Percentiles rank a stretch among this genome's conserved stretches.
These are phyloP conservation scores for Lipomyces sp. DNA, from an alignment of 805 yeast species.

Conservation along the genomic window DNA sequence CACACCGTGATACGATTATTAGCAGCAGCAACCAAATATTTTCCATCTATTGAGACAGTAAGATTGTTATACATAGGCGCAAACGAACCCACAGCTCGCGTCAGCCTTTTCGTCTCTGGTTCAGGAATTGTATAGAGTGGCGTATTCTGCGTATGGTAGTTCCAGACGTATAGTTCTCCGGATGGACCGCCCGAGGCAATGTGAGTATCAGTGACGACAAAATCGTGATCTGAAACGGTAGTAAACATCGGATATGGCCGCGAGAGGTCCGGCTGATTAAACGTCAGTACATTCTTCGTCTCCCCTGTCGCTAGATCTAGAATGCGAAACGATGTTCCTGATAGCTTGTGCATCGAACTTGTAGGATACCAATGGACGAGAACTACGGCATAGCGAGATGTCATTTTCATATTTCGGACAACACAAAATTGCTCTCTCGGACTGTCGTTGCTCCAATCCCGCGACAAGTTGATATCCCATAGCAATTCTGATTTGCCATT, in stretches of 20 bases:
- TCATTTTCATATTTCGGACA: conserved; percentile 23
- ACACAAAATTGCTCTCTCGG: conserved; percentile 26
- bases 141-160: conserved; percentile 9
- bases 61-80: conserved; percentile 15
- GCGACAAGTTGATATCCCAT: conserved; percentile 25
- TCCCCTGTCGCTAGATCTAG: conserved; percentile 18
- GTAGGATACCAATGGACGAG: conserved; percentile 31
- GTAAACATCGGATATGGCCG: conserved; percentile 14
- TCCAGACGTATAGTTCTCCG: conserved; percentile 25
- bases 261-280: conserved; percentile 1
- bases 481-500: conserved; percentile 11
- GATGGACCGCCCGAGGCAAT: conserved; percentile 26
- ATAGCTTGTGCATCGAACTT: conserved; percentile 26
- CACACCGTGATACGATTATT: conserved; percentile 23
- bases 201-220: conserved; percentile 26
- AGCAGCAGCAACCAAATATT: conserved; percentile 19
- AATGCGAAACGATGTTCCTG: conserved; percentile 26
- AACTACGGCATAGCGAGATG: conserved; percentile 20
- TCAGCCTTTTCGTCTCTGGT: conserved; percentile 6
- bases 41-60: conserved; percentile 24
- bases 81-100: neutral
- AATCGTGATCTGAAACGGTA: conserved; percentile 21
- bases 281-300: conserved; percentile 12
- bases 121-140: conserved; percentile 18
- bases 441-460: conserved; percentile 14